These are phyloP conservation scores for Tarenaya hassleriana DNA, from an alignment of 345 rosid genomes.

Conservation along the genomic window DNA sequence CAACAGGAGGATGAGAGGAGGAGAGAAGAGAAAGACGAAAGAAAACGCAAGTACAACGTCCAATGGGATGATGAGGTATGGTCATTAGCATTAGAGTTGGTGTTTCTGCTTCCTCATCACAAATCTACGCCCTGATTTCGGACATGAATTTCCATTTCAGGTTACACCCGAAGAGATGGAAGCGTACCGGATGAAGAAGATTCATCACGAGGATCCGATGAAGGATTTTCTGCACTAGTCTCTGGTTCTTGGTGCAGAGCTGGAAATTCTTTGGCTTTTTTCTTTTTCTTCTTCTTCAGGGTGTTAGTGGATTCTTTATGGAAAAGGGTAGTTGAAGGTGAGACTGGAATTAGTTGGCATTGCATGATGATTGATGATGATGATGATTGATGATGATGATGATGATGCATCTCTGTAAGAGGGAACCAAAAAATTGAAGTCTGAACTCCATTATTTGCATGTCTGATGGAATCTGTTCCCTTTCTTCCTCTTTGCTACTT, in stretches of 20 bases:
- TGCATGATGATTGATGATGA: conserved; percentile 21
- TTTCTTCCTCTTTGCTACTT: neutral
- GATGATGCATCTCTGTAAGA: neutral
- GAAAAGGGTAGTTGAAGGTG: conserved; percentile 15
- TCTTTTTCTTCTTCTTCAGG: neutral
- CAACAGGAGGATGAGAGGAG: conserved; percentile 42
- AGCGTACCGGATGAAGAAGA: conserved; percentile 48
- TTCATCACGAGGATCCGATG: conserved; percentile 51
- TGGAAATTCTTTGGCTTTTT: too few species aligned
- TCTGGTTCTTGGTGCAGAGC: too few species aligned
- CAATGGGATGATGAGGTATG: conserved; percentile 38
- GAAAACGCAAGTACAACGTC: conserved; percentile 49
- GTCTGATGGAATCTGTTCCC: neutral
- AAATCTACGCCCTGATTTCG: neutral
- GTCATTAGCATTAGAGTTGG: too few species aligned
- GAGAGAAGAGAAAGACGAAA: conserved; percentile 49
- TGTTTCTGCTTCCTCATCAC: too few species aligned
- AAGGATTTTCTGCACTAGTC: conserved; percentile 40
- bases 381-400: neutral
- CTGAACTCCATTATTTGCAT: neutral
- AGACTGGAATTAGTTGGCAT: conserved; percentile 29
- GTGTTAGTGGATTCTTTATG: neutral
- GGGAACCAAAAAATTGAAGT: conserved; percentile 10
- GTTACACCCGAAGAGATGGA: conserved; percentile 51
- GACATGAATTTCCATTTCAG: conserved; percentile 12